Evolutionary conservation across 1,284 basidiomycete species (phyloP).

Genomic region (Prillingera fragicola): DNA sequence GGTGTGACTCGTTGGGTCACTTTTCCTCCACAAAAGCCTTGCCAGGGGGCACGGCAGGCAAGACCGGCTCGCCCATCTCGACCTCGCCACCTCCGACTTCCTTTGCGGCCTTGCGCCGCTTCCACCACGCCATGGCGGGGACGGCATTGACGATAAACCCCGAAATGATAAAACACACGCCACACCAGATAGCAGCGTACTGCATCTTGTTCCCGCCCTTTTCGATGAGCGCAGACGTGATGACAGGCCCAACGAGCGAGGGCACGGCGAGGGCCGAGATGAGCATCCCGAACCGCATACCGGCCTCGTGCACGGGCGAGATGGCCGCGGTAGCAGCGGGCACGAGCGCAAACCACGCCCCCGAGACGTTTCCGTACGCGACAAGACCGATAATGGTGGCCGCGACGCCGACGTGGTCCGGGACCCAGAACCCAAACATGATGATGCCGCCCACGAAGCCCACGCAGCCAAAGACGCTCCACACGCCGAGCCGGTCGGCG

Average conservation of each 20-base stretch:
- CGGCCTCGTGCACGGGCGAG: slow-evolving; percentile 41
- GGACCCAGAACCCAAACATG: slow-evolving; percentile 40
- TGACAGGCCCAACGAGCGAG: slow-evolving; percentile 38
- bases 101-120: no score
- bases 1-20: no score
- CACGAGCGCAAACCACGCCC: slow-evolving; percentile 40
- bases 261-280: slow-evolving; percentile 31
- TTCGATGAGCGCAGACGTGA: slow-evolving; percentile 23
- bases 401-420: slow-evolving; percentile 21
- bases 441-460: slow-evolving; percentile 23
- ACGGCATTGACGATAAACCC: no score
- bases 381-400: slow-evolving; percentile 36
- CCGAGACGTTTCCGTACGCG: slow-evolving; percentile 34
- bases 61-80: no score
- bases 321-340: slow-evolving; percentile 37
- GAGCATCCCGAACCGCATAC: slow-evolving; percentile 43
- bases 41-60: no score
- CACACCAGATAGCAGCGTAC: slow-evolving; percentile 17
- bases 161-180: no score
- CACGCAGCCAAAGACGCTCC: slow-evolving; percentile 28
- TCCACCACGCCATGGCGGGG: no score
- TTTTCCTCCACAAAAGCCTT: no score
- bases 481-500: slow-evolving; percentile 38
- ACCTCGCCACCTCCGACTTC: no score
- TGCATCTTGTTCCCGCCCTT: slow-evolving; percentile 20